A percentile compares a stretch with the other conserved stretches of the same genome.
These are phyloP conservation scores for Calonectria pteridis DNA, from an alignment of 2,329 filamentous ascomycete species.

Conservation along the genomic window DNA sequence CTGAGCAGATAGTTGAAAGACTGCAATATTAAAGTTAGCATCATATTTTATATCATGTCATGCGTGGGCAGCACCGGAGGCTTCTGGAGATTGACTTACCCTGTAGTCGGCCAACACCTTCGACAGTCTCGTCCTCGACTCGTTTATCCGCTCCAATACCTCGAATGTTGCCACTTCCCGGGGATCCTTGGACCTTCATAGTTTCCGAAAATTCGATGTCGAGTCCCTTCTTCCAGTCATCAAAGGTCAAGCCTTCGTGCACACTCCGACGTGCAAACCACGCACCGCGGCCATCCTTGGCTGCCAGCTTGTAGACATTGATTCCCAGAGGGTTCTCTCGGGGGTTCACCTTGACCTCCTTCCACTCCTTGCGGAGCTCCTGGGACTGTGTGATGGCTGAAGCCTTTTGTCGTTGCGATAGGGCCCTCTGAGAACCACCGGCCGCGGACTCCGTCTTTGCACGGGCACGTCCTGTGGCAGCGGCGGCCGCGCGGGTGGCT, in stretches of 20 bases:
- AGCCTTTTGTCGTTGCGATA: slow-evolving; percentile 53
- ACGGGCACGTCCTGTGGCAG: slow-evolving; percentile 61
- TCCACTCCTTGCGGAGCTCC: slow-evolving; percentile 85
- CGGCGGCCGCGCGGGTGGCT: slow-evolving; percentile 51
- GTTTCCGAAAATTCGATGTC: slow-evolving; percentile 84
- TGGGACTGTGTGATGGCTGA: slow-evolving; percentile 62
- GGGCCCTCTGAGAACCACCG: slow-evolving; percentile 65
- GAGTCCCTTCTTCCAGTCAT: slow-evolving; percentile 82
- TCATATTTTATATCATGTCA: slow-evolving; percentile 6
- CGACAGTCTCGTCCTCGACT: slow-evolving; percentile 72
- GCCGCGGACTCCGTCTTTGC: slow-evolving; percentile 68
- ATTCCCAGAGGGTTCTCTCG: slow-evolving; percentile 83
- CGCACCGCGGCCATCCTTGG: slow-evolving; percentile 84
- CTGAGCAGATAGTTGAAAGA: slow-evolving; percentile 88
- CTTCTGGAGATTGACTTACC: slow-evolving; percentile 53
- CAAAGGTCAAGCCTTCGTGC: slow-evolving; percentile 82
- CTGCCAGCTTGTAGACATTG: slow-evolving; percentile 81
- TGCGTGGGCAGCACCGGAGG: not conserved
- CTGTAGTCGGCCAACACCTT: slow-evolving; percentile 73
- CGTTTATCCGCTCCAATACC: slow-evolving; percentile 86
- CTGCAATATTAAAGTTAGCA: slow-evolving; percentile 55
- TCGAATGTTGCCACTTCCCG: slow-evolving; percentile 81
- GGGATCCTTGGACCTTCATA: slow-evolving; percentile 76
- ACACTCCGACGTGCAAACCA: slow-evolving; percentile 93
- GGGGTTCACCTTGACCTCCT: slow-evolving; percentile 79